Percentiles rank a stretch among this genome's conserved stretches.
phyloP scores from a whole-genome alignment of 768 basidiomycete genomes.

The Mycena crocata region DNA sequence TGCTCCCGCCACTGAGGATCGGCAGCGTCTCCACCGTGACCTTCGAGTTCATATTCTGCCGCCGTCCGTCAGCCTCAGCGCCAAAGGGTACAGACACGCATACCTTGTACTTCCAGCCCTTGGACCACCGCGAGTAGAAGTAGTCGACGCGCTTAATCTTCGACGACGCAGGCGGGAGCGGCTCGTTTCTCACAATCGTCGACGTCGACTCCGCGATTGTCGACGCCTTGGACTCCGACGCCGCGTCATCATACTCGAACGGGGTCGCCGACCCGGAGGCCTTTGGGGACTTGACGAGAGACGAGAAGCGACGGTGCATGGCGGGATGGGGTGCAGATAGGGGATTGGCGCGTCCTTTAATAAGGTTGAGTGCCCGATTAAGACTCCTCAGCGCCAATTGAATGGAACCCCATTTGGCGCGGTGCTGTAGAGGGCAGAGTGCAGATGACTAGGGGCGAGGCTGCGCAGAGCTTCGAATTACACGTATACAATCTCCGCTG shows the following conservation, averaged over 20 bases:
- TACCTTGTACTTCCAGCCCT: slow-evolving; percentile 69
- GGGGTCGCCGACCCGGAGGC: slow-evolving; percentile 18
- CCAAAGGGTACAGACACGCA: slow-evolving; percentile 6
- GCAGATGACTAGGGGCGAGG: slow-evolving; percentile 20
- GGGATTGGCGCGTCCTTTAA: slow-evolving; percentile 1
- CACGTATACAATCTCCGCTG: background rate
- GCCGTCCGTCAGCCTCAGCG: background rate
- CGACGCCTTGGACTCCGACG: slow-evolving; percentile 46
- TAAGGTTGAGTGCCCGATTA: background rate
- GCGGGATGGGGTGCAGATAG: background rate
- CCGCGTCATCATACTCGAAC: slow-evolving; percentile 38
- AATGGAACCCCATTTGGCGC: slow-evolving; percentile 8
- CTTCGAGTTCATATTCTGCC: slow-evolving; percentile 64
- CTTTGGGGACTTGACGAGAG: slow-evolving; percentile 37
- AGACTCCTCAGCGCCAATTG: background rate
- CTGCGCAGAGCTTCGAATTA: slow-evolving; percentile 20
- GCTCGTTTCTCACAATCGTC: slow-evolving; percentile 49
- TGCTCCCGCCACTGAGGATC: slow-evolving; percentile 49
- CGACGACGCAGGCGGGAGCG: slow-evolving; percentile 56
- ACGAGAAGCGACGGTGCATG: slow-evolving; percentile 43
- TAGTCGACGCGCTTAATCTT: slow-evolving; percentile 72
- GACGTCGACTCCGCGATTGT: too few species aligned
- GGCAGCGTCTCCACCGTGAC: slow-evolving; percentile 61
- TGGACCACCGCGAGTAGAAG: slow-evolving; percentile 68
- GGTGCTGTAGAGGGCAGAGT: slow-evolving; percentile 14